Conservation (phyloP, 1,284 basidiomycete genomes). For the Anthracocystis panici-leucophaei region DNA sequence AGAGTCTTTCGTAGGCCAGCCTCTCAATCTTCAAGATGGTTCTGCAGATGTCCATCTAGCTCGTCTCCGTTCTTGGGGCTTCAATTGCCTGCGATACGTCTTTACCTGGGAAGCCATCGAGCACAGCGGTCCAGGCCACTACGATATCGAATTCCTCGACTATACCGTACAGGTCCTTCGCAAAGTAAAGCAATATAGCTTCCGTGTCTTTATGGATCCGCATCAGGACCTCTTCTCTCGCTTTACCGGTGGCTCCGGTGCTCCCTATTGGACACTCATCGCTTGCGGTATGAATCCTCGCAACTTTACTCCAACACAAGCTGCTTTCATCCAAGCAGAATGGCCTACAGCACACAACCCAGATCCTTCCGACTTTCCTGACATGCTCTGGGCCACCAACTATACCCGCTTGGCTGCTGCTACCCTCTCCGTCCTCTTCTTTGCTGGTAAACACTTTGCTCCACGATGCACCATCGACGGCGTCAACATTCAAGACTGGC, state of each 20-base stretch:
- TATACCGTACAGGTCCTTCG: conserved; percentile 87
- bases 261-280: conserved; percentile 91
- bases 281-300: conserved; percentile 92
- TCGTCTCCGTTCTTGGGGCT: conserved; percentile 89
- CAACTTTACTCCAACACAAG: conserved; percentile 84
- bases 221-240: conserved; percentile 98
- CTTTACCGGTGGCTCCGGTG: conserved; percentile 94
- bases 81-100: conserved; percentile 90
- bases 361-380: conserved; percentile 81
- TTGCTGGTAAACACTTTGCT: conserved; percentile 87
- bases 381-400: conserved; percentile 97
- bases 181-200: conserved; percentile 95
- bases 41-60: conserved; percentile 89
- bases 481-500: conserved; percentile 91
- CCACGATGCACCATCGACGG: conserved; percentile 92
- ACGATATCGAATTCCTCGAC: conserved; percentile 91
- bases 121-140: conserved; percentile 91
- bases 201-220: conserved; percentile 91
- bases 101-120: conserved; percentile 95
- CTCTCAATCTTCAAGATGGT: conserved; percentile 82
- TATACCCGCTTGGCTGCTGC: conserved; percentile 88
- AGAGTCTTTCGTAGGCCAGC: conserved; percentile 80
- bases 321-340: conserved; percentile 89
- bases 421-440: conserved; percentile 94
- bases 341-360: conserved; percentile 78